phyloP scores from a whole-genome alignment of 495 filamentous ascomycete genomes.

The Penicillium herquei region DNA sequence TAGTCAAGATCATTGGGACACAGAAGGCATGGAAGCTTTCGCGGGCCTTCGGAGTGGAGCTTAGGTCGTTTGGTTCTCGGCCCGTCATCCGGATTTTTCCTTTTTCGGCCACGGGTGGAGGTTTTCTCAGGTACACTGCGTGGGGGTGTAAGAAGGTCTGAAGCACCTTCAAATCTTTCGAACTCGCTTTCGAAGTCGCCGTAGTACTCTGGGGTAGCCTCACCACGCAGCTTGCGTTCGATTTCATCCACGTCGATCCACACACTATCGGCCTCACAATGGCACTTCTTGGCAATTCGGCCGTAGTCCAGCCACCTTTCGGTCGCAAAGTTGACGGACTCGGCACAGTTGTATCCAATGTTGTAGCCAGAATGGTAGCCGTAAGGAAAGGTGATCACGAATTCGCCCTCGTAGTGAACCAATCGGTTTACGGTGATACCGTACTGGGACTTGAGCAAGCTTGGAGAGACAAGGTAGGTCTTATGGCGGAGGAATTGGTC shows the following conservation, averaged over 20 bases:
- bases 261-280: conserved; percentile 93
- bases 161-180: conserved; percentile 57
- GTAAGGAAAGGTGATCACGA: conserved; percentile 97
- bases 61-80: conserved; percentile 72
- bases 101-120: conserved; percentile 58
- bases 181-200: conserved; percentile 69
- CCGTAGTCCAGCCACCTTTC: conserved; percentile 93
- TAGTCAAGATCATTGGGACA: conserved; percentile 91
- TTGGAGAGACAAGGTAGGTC: conserved; percentile 94
- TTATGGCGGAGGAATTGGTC: conserved; percentile 97
- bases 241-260: conserved; percentile 97
- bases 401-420: conserved; percentile 96
- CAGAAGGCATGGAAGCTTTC: conserved; percentile 83
- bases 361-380: conserved; percentile 99
- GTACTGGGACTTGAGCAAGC: conserved; percentile 77
- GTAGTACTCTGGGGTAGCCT: conserved; percentile 84
- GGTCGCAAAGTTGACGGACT: conserved; percentile 97
- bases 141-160: conserved; percentile 76
- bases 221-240: conserved; percentile 88
- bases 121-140: conserved; percentile 66
- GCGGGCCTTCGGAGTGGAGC: conserved; percentile 63
- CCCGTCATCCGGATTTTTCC: conserved; percentile 58
- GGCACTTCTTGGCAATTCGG: conserved; percentile 94
- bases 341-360: conserved; percentile 96
- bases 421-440: conserved; percentile 93